Conservation (phyloP, 306 rosid species). For the Sicyos edulis region DNA sequence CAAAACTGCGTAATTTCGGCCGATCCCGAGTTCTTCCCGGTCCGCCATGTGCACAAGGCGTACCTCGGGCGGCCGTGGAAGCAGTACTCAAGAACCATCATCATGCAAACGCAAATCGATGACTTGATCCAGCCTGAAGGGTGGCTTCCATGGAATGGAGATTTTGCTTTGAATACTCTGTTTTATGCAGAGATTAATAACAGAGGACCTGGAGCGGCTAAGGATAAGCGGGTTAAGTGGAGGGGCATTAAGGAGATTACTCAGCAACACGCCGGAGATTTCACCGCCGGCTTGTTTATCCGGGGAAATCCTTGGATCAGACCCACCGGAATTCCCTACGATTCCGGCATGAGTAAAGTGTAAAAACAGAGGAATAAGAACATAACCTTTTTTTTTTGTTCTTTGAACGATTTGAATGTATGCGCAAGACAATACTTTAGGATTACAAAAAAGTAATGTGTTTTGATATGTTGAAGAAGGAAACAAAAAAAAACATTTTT, state of each 20-base stretch:
- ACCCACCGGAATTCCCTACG: conserved; percentile 40
- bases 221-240: conserved; percentile 41
- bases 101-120: conserved; percentile 48
- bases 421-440: too few relatives aligned
- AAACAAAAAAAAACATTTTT: too few relatives aligned
- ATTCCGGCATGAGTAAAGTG: conserved; percentile 14
- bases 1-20: conserved; percentile 48
- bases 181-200: conserved; percentile 43
- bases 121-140: conserved; percentile 35
- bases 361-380: too few relatives aligned
- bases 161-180: conserved; percentile 25
- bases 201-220: conserved; percentile 40
- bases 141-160: conserved; percentile 48
- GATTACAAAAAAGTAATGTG: too few relatives aligned
- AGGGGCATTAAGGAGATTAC: conserved; percentile 30
- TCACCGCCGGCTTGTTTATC: conserved; percentile 32
- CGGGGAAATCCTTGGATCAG: conserved; percentile 47
- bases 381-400: too few relatives aligned
- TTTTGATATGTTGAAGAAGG: too few relatives aligned
- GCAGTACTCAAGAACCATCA: conserved; percentile 43
- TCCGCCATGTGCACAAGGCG: conserved; percentile 18
- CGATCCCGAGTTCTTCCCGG: conserved; percentile 16
- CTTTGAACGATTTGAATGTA: too few relatives aligned
- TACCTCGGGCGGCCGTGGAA: conserved; percentile 73
- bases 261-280: conserved; percentile 20